phyloP scores from a whole-genome alignment of 192 early-diverging fungal species.

The Coemansia sp. region DNA sequence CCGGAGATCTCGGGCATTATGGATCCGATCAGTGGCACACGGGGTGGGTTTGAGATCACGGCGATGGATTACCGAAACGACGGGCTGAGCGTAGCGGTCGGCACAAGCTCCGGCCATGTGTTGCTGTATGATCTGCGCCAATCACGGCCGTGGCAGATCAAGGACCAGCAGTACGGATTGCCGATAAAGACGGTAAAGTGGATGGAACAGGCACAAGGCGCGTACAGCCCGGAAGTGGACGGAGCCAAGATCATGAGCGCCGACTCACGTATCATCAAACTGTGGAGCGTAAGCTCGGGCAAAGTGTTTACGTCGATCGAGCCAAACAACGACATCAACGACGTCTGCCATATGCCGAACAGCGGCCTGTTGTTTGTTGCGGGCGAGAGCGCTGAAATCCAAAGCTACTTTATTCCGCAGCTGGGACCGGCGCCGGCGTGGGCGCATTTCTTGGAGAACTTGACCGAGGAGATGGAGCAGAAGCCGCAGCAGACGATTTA shows the following conservation, averaged over 20 bases:
- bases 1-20: slow-evolving; percentile 45
- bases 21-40: neutral
- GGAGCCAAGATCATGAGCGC: slow-evolving; percentile 79
- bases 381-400: slow-evolving; percentile 91
- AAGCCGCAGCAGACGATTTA: slow-evolving; percentile 82
- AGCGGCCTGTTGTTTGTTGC: slow-evolving; percentile 88
- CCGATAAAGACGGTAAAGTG: slow-evolving; percentile 85
- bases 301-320: slow-evolving; percentile 89
- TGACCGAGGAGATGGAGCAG: slow-evolving; percentile 93
- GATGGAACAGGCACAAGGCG: slow-evolving; percentile 56
- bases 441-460: slow-evolving; percentile 93
- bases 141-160: slow-evolving; percentile 77
- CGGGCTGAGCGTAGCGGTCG: slow-evolving; percentile 82
- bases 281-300: slow-evolving; percentile 88
- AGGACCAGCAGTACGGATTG: slow-evolving; percentile 97
- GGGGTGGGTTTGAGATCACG: slow-evolving; percentile 59
- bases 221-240: slow-evolving; percentile 25
- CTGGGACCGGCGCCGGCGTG: slow-evolving; percentile 91
- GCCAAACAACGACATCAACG: slow-evolving; percentile 89
- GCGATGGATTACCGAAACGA: slow-evolving; percentile 81
- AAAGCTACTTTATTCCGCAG: slow-evolving; percentile 87
- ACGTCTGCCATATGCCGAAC: slow-evolving; percentile 77
- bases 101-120: slow-evolving; percentile 89
- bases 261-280: slow-evolving; percentile 88
- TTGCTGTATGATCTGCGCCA: slow-evolving; percentile 91